Evolutionary conservation across 1,139 yeast genomes (phyloP).

Genomic region (Protomyces pachydermus): DNA sequence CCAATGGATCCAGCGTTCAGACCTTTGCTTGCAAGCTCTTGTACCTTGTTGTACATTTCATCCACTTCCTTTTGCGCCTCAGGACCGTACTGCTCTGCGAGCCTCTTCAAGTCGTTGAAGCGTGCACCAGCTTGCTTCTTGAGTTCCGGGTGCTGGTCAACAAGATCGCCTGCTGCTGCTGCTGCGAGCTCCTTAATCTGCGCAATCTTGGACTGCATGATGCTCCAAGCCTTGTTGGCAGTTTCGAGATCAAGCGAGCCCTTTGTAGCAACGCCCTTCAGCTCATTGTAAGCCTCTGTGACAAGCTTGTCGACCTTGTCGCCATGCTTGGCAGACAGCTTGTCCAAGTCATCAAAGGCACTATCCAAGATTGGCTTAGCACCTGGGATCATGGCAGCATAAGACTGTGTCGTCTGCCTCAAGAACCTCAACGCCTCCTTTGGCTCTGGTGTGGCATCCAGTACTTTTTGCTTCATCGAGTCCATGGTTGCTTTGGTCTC

Average conservation of each 20-base stretch:
- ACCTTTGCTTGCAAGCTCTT: conserved; percentile 23
- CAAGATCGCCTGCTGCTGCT: conserved; percentile 16
- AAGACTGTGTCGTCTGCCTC: conserved; percentile 15
- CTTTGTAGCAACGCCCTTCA: conserved; percentile 11
- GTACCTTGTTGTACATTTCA: conserved; percentile 21
- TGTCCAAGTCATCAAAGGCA: conserved; percentile 25
- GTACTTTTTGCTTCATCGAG: conserved; percentile 19
- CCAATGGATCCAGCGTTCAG: conserved; percentile 16
- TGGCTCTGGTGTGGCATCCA: conserved; percentile 24
- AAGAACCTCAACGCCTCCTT: conserved; percentile 14
- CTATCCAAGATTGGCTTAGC: conserved; percentile 23
- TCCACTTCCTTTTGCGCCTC: conserved; percentile 26
- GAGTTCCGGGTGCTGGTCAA: conserved; percentile 25
- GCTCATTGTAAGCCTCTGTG: conserved; percentile 19
- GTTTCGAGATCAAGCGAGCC: conserved; percentile 17
- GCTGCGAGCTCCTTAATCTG: conserved; percentile 20
- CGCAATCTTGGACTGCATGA: conserved; percentile 16
- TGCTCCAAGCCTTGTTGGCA: conserved; percentile 21
- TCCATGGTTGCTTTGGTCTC: conserved; percentile 28
- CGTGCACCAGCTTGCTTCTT: conserved; percentile 19
- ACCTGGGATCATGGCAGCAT: conserved; percentile 26
- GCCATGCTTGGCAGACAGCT: conserved; percentile 24
- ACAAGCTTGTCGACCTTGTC: conserved; percentile 28
- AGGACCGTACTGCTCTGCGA: conserved; percentile 26
- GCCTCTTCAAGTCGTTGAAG: conserved; percentile 5